Percentiles rank a stretch among this genome's conserved stretches.
phyloP scores from a whole-genome alignment of 805 yeast species.

The Candida multigemmis region DNA sequence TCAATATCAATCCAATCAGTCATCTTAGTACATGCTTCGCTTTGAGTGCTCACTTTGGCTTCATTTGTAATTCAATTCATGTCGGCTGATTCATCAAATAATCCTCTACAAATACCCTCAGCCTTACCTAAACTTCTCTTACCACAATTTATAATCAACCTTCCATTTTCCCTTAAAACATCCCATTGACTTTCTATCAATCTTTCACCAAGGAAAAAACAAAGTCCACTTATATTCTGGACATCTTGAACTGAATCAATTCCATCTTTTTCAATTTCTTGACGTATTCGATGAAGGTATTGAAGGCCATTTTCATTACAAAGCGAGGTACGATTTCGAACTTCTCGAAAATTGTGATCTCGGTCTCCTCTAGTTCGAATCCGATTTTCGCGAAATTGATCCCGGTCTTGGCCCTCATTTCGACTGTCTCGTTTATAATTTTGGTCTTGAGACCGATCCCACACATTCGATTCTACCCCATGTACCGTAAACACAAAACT shows the following conservation, averaged over 20 bases:
- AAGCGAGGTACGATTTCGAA: no score
- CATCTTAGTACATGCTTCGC: no score
- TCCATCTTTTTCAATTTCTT: conserved; percentile 21
- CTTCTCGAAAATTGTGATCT: no score
- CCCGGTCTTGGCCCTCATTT: conserved; percentile 26
- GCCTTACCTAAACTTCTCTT: conserved; percentile 29
- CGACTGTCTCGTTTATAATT: no score
- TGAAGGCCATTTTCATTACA: no score
- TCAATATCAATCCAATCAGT: no score
- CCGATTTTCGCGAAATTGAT: no score
- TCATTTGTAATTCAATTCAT: no score
- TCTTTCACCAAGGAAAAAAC: conserved; percentile 29
- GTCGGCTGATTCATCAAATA: no score
- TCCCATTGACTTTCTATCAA: conserved; percentile 33
- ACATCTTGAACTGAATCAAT: no score
- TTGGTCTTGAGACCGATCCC: conserved; percentile 9
- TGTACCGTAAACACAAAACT: conserved; percentile 23
- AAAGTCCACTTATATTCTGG: conserved; percentile 33
- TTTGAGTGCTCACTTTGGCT: no score
- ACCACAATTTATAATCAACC: conserved; percentile 33
- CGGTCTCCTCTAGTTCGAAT: no score
- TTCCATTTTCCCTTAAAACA: conserved; percentile 31
- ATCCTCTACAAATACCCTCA: conserved; percentile 21
- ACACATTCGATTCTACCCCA: conserved; percentile 12
- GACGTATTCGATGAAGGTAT: conserved; percentile 23